Percentiles rank a stretch among this genome's conserved stretches.
Conservation (phyloP, 148 eudicot genomes). For the Salicornia ramosissima region DNA sequence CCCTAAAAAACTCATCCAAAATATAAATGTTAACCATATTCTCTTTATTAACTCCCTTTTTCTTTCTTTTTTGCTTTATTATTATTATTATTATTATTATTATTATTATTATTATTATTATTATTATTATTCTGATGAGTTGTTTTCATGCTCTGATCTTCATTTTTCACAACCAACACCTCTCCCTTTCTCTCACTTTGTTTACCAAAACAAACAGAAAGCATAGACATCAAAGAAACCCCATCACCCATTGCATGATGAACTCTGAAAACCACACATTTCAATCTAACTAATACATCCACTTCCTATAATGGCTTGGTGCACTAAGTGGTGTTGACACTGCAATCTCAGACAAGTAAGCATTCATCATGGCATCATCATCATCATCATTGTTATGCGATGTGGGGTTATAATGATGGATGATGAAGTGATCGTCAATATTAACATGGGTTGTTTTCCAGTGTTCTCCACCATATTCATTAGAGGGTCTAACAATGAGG, state of each 20-base stretch:
- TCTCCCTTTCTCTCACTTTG: background rate
- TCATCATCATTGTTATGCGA: background rate
- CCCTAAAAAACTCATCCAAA: conserved; percentile 30
- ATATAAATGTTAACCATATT: conserved; percentile 43
- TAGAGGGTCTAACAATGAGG: conserved; percentile 33
- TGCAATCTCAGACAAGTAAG: conserved; percentile 42
- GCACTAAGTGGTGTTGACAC: conserved; percentile 40
- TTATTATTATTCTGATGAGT: background rate
- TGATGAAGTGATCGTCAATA: conserved; percentile 46
- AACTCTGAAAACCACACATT: conserved; percentile 43
- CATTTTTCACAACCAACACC: background rate
- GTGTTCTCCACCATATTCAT: conserved; percentile 21
- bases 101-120: too few relatives aligned
- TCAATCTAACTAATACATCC: conserved; percentile 42
- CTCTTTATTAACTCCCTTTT: background rate
- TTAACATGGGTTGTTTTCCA: conserved; percentile 48
- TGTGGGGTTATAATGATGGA: conserved; percentile 4
- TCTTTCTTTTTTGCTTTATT: conserved; percentile 10
- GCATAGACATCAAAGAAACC: conserved; percentile 64
- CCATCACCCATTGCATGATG: conserved; percentile 83
- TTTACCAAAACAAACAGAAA: conserved; percentile 28
- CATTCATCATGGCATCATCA: conserved; percentile 23
- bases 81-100: too few relatives aligned
- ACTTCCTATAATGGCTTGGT: conserved; percentile 43
- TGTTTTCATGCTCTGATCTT: too few relatives aligned